A percentile compares a stretch with the other conserved stretches of the same genome.
Conservation (phyloP, 352 stramenopile species). For the Thalassiosira hispida region DNA sequence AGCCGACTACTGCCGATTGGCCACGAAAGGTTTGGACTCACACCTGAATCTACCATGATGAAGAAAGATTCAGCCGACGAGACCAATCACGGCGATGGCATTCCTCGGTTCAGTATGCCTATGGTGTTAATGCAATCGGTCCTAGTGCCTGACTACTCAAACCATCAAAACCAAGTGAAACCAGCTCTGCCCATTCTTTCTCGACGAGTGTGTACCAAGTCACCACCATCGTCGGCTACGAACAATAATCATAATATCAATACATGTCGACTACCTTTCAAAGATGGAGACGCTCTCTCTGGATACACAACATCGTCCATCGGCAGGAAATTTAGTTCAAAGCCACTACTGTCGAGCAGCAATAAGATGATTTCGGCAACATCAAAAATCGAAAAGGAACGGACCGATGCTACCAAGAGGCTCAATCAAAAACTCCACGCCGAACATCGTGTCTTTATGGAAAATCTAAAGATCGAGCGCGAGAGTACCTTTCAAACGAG, state of each 20-base stretch:
- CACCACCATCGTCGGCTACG: background rate
- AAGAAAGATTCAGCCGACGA: background rate
- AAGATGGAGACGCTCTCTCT: constrained; percentile 1
- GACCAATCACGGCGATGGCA: background rate
- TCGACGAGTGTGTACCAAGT: background rate
- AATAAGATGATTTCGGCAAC: too few species aligned
- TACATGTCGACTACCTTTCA: background rate
- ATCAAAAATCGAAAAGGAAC: background rate
- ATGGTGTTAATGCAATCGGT: background rate
- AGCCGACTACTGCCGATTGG: too few species aligned
- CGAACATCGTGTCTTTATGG: background rate
- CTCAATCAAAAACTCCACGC: background rate
- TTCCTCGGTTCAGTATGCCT: background rate
- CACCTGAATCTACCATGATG: background rate
- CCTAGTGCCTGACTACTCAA: background rate
- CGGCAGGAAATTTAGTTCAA: background rate
- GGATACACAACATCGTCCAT: background rate
- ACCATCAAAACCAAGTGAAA: background rate
- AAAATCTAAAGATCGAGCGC: background rate
- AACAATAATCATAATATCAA: background rate
- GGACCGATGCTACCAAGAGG: background rate
- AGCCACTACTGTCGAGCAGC: too few species aligned
- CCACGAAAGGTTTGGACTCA: too few species aligned
- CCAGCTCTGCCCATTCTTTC: background rate
- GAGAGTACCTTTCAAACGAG: background rate